phyloP scores from a whole-genome alignment of 805 yeast genomes.

The Jamesozyma rosinii region DNA sequence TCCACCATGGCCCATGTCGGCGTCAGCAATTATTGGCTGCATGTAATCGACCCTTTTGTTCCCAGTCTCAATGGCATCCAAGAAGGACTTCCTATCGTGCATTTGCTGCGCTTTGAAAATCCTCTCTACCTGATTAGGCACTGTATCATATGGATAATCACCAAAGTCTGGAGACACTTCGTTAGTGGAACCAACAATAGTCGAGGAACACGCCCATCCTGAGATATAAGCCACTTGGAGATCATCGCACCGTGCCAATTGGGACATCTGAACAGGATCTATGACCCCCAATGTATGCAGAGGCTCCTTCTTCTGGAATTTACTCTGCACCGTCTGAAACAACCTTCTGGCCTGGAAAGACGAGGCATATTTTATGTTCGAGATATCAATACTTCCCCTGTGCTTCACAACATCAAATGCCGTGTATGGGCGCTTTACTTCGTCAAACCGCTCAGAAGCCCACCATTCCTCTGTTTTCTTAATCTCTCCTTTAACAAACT shows the following conservation, averaged over 20 bases:
- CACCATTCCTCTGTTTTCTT: conserved; percentile 42
- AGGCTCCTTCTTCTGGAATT: conserved; percentile 37
- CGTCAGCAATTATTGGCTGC: conserved; percentile 58
- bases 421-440: conserved; percentile 42
- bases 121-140: conserved; percentile 57
- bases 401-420: conserved; percentile 45
- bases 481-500: conserved; percentile 28
- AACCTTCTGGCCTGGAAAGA: conserved; percentile 47
- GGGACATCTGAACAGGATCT: conserved; percentile 57
- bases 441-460: conserved; percentile 38
- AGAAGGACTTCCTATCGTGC: conserved; percentile 45
- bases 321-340: conserved; percentile 36
- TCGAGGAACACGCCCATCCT: conserved; percentile 55
- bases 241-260: conserved; percentile 37
- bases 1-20: conserved; percentile 61
- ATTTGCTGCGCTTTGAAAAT: conserved; percentile 48
- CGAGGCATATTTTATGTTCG: conserved; percentile 34
- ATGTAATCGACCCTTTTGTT: conserved; percentile 38
- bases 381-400: conserved; percentile 39
- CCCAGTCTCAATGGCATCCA: conserved; percentile 24
- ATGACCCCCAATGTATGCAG: conserved; percentile 51
- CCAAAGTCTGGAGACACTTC: conserved; percentile 62
- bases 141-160: conserved; percentile 61
- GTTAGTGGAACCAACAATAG: conserved; percentile 45
- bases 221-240: conserved; percentile 48